Evolutionary conservation across 805 yeast genomes (phyloP), one percentile per base, ranked within the genome.

Genomic region (Diddensiella transvaalensis): DNA sequence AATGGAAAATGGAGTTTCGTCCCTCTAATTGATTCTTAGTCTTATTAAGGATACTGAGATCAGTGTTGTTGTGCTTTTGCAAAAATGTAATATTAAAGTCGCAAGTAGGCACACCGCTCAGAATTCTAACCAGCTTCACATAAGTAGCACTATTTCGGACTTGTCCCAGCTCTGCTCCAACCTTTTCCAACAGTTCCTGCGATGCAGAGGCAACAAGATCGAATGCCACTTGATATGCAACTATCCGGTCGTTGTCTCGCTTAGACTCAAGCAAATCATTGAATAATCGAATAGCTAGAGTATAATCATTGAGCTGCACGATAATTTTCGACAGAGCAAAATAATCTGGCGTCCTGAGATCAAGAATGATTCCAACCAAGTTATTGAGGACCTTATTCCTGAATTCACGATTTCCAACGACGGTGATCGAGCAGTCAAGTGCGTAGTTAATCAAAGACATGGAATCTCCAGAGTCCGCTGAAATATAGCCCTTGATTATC

Each of bases 181-280:
- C 71, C 36, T 74, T 70, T 22, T 80, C 83, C 50, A 90, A 74
- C 56, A 93, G 75, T 62, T 87, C 95, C 70, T 91, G 98, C 4
- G 96, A 79, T 0, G 96, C 96, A 13, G 95, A 82, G 47, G 82
- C 82, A 4, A 90, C 97, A 51, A 93, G 77, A 66, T 93, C 99
- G 66, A 93, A 93, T 1, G 97, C 97, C 46, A 91, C 87, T 72
- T 93, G 99, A 67, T 80, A 87, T 2, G 95, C 95, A 51, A 85
- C 74, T 54, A 80, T 73, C 42, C 63, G 66, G 53, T 74, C 77
- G 17, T 72, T 64, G 29, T 65, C 66, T 43, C 74, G 67, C n/a
- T 72, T 67, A 10, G 62, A 65, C 10, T 57, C 57, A 36, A 87
- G 61, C 52, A 87, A 73, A 50, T 77, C 77, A 57, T 77, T 76